Percentiles rank a stretch among this genome's conserved stretches.
phyloP scores from a whole-genome alignment of 140 eudicot genomes.

The Anethum foeniculum region DNA sequence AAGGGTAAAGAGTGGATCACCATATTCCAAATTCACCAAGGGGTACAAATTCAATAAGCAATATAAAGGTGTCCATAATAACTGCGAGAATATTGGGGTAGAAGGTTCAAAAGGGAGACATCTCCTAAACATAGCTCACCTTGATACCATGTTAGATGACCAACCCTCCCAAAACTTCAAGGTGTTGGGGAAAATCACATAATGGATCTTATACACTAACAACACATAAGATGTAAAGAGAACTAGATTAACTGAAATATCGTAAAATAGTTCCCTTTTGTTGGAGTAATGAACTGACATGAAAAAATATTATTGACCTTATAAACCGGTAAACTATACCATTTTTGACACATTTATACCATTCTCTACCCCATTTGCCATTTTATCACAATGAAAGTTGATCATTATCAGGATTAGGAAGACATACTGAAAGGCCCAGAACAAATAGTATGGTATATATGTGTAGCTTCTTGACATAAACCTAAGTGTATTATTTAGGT shows the following conservation, averaged over 20 bases:
- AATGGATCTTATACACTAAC: background rate
- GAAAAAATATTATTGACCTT: background rate
- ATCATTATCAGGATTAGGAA: background rate
- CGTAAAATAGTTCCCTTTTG: background rate
- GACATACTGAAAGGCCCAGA: background rate
- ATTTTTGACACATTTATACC: background rate
- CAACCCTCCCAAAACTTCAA: background rate
- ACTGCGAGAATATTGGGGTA: background rate
- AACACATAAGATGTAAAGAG: background rate
- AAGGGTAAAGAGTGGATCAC: background rate
- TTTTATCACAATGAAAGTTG: background rate
- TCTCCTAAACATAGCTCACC: background rate
- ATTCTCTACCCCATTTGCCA: background rate
- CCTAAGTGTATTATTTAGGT: background rate
- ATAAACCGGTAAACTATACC: background rate
- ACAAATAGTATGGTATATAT: background rate
- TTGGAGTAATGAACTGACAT: background rate
- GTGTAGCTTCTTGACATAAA: background rate
- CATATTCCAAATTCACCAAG: background rate
- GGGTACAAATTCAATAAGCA: background rate
- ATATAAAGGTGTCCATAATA: background rate
- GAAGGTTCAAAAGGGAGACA: background rate
- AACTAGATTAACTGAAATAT: background rate
- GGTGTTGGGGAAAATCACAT: background rate
- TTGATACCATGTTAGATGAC: background rate